Base-by-base conservation (phyloP, 495 filamentous ascomycete species). In the Aspergillus hancockii region DNA sequence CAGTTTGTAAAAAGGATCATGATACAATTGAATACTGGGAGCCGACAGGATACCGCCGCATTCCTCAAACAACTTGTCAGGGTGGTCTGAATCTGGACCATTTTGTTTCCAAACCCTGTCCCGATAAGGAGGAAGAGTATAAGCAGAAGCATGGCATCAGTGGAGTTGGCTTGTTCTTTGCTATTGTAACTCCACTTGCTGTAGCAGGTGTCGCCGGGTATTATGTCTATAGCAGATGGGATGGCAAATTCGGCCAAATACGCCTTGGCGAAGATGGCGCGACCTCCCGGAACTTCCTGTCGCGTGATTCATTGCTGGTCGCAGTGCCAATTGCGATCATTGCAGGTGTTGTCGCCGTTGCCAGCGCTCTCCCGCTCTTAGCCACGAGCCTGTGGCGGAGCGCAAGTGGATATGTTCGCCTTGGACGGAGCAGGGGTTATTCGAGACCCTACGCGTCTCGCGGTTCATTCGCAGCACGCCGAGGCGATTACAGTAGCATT, bases 201-300 rank as follows among this genome's bases (percentile, higher is more conserved):
- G 77, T 87, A 0, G 92, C 94, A 4, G 77, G 71, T 10, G 86
- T 74, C 9, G 79, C 88, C 21, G 93, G 94, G 22, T 99, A 90
- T 76, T 98, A 83, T 66, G 88, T 93, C 47, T 97, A 88, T 80
- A 80, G 77, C 6, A 90, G 89, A 66, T 98, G 90, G 91, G 86
- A 86, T 64, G 85, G 86, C 65, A 94, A 95, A 65, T 96, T 99
- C 69, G 93, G 93, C 8, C 86, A 90, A 62, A 96, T 97, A 59
- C 83, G 89, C 12, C 82, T 96, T 16, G 92, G 91, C 54, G 91
- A 92, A 61, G 75, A 76, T 43, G 75, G 74, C 10, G 62, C 53
- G 18, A 45, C 57, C 3, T 63, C 69, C 40, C 71, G 70, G 52
- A 71, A 77, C 32, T 85, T 88, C 62, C 80, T 88, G 64, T 80